Percentiles rank a stretch among this genome's conserved stretches.
Conservation (phyloP, 1,139 yeast species). For the Pichia sp. region DNA sequence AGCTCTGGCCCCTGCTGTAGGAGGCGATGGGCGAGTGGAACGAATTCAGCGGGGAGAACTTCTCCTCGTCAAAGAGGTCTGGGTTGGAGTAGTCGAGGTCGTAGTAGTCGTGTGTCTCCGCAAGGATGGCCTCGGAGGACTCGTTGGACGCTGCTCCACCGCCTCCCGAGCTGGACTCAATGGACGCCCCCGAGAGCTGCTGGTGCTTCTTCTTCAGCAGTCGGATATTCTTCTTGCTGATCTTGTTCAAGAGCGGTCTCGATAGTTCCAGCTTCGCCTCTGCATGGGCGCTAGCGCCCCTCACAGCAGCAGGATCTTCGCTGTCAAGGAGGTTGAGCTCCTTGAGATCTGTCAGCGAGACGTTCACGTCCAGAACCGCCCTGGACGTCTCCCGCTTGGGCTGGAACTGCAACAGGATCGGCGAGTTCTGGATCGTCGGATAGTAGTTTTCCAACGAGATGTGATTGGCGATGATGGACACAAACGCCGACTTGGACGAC, state of each 20-base stretch:
- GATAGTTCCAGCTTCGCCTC: constrained; percentile 18
- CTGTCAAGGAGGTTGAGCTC: constrained; percentile 19
- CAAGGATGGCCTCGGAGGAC: constrained; percentile 4
- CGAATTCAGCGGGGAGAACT: constrained; percentile 18
- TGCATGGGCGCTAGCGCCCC: background rate
- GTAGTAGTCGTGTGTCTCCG: constrained; percentile 25
- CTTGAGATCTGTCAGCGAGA: constrained; percentile 29
- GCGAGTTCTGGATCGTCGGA: constrained; percentile 57
- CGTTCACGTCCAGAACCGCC: constrained; percentile 47
- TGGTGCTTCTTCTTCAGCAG: constrained; percentile 4
- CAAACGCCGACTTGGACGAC: constrained; percentile 42
- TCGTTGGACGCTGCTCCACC: background rate
- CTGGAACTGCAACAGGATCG: constrained; percentile 51
- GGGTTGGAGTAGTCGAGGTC: constrained; percentile 28
- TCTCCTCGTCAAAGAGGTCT: constrained; percentile 20
- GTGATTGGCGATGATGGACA: constrained; percentile 46
- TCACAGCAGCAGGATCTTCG: background rate
- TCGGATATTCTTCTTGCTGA: background rate
- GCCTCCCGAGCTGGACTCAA: background rate
- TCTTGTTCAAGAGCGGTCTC: constrained; percentile 2
- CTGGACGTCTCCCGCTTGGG: constrained; percentile 42
- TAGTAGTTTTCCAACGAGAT: constrained; percentile 56
- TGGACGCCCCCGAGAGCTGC: background rate
- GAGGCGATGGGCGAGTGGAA: constrained; percentile 24
- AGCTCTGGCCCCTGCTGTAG: constrained; percentile 12